These are phyloP conservation scores for Incumbomyces delicatus DNA, from an alignment of 2,329 filamentous ascomycete genomes.

Conservation along the genomic window DNA sequence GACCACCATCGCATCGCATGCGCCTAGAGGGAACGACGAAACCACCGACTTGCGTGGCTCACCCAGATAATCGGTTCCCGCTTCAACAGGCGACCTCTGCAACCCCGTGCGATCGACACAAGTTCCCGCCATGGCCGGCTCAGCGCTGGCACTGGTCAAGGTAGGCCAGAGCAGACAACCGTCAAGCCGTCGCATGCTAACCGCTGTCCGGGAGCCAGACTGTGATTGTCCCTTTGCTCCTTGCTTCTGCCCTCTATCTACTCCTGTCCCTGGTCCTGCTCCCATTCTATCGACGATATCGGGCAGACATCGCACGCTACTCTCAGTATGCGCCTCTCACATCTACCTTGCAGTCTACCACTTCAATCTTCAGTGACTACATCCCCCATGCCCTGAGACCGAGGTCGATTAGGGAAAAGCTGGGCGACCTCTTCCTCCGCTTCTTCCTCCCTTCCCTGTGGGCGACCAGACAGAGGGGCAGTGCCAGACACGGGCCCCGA, in stretches of 20 bases:
- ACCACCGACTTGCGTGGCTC: no score
- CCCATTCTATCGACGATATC: slow-evolving; percentile 61
- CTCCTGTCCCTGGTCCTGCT: slow-evolving; percentile 54
- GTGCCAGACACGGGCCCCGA: no score
- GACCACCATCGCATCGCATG: no score
- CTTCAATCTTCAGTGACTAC: slow-evolving; percentile 39
- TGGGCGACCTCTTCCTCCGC: slow-evolving; percentile 33
- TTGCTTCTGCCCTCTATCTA: slow-evolving; percentile 61
- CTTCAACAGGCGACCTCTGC: no score
- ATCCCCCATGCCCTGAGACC: slow-evolving; percentile 15
- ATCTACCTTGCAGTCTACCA: slow-evolving; percentile 31
- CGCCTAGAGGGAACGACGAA: no score
- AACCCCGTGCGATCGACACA: neutral
- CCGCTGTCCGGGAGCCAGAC: neutral
- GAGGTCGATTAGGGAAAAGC: slow-evolving; percentile 30
- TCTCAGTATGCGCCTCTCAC: slow-evolving; percentile 43
- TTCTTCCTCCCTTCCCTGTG: slow-evolving; percentile 35
- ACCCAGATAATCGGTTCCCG: no score
- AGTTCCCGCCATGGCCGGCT: neutral
- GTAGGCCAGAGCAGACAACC: neutral
- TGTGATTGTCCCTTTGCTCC: slow-evolving; percentile 50
- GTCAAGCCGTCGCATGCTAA: neutral
- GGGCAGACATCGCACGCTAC: slow-evolving; percentile 46
- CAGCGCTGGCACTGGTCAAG: slow-evolving; percentile 3
- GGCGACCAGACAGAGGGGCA: slow-evolving; percentile 24